A percentile compares a stretch with the other conserved stretches of the same genome.
Conservation (phyloP, 495 filamentous ascomycete species). For the Penicillium pulvis region DNA sequence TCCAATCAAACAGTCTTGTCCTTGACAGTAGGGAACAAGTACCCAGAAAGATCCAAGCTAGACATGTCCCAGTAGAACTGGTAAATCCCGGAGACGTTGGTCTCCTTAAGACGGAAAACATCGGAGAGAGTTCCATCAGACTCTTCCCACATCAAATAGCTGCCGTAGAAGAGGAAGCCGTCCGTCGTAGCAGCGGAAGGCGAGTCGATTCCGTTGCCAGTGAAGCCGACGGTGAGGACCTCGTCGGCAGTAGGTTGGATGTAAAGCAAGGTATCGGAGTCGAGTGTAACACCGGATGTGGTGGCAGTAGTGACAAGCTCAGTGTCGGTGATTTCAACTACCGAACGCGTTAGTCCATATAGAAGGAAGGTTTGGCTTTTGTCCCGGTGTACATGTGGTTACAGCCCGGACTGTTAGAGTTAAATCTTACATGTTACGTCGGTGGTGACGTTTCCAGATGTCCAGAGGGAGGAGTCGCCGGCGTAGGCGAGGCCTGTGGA, state of each 20-base stretch:
- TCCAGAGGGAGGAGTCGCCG: slow-evolving; percentile 27
- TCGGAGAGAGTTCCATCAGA: slow-evolving; percentile 14
- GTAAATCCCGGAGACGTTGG: slow-evolving; percentile 22
- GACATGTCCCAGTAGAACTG: slow-evolving; percentile 28
- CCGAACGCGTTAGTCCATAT: not conserved
- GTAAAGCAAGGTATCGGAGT: slow-evolving; percentile 23
- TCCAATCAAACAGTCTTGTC: not conserved
- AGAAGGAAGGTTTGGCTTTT: not conserved
- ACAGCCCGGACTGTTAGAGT: not conserved
- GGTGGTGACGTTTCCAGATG: slow-evolving; percentile 21
- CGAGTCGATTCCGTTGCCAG: slow-evolving; percentile 14
- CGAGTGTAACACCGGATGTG: slow-evolving; percentile 21
- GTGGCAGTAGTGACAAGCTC: slow-evolving; percentile 22
- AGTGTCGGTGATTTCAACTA: slow-evolving; percentile 19
- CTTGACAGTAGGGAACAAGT: slow-evolving; percentile 11
- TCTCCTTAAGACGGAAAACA: slow-evolving; percentile 28
- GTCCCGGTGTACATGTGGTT: not conserved
- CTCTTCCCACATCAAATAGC: slow-evolving; percentile 24
- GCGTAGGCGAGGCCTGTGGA: slow-evolving; percentile 26
- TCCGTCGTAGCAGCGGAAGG: slow-evolving; percentile 18
- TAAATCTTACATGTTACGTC: slow-evolving; percentile 27
- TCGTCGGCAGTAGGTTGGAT: slow-evolving; percentile 21
- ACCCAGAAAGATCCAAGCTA: slow-evolving; percentile 20
- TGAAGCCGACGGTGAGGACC: slow-evolving; percentile 26
- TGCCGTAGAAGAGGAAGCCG: slow-evolving; percentile 26